A percentile compares a stretch with the other conserved stretches of the same genome.
These are phyloP conservation scores for Artemisia argyi DNA, from an alignment of 129 eudicot genomes.

Conservation along the genomic window DNA sequence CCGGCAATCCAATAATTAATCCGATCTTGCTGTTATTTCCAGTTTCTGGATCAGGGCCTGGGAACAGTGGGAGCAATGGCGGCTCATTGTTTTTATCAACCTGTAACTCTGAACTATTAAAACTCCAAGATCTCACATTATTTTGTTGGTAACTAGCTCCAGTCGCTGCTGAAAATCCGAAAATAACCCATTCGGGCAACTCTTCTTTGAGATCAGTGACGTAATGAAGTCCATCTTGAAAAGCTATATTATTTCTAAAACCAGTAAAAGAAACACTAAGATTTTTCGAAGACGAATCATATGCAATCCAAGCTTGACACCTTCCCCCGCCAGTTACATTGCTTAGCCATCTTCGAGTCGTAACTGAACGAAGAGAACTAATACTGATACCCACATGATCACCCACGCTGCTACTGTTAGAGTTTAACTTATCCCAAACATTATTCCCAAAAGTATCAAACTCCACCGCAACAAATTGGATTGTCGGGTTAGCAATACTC, in stretches of 20 bases:
- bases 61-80: not conserved
- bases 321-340: not conserved
- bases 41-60: not conserved
- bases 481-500: not conserved
- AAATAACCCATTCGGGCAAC: conserved; percentile 30
- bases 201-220: conserved; percentile 24
- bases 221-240: conserved; percentile 7
- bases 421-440: not conserved
- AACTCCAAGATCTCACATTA: conserved; percentile 33
- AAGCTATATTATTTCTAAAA: not conserved
- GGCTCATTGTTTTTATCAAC: not conserved
- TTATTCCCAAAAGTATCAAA: not conserved
- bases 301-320: conserved; percentile 36
- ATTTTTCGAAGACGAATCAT: conserved; percentile 7
- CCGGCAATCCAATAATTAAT: not conserved
- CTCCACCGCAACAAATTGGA: conserved; percentile 21
- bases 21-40: conserved; percentile 4
- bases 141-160: conserved; percentile 1
- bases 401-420: not conserved
- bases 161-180: conserved; percentile 42
- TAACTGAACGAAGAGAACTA: conserved; percentile 15
- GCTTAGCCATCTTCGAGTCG: conserved; percentile 7
- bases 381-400: conserved; percentile 2
- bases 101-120: conserved; percentile 4
- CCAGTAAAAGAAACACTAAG: not conserved